These are phyloP conservation scores for Euphorbia celastroides DNA, from an alignment of 441 rosid species.

Conservation along the genomic window DNA sequence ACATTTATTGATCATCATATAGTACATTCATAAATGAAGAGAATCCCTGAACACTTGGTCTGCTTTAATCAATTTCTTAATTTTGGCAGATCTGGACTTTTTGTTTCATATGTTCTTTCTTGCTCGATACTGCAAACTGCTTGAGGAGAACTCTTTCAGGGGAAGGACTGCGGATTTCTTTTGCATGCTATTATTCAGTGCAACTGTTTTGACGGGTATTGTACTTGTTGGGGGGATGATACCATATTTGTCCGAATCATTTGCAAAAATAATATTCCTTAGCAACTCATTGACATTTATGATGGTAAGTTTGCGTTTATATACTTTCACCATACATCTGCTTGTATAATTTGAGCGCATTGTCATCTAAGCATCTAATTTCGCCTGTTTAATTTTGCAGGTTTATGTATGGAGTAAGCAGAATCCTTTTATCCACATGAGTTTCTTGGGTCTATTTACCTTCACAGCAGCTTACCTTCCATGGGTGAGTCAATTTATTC, in stretches of 20 bases:
- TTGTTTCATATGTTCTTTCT: constrained; percentile 99
- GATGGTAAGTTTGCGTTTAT: constrained; percentile 60
- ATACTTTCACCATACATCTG: constrained; percentile 13
- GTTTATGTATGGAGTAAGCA: constrained; percentile 99
- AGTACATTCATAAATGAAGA: constrained; percentile 1
- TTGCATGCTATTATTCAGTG: constrained; percentile 96
- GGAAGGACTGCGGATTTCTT: constrained; percentile 99
- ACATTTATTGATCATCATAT: neutral
- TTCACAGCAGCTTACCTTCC: constrained; percentile 97
- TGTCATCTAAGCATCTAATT: constrained; percentile 12
- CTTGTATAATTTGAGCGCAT: constrained; percentile 5
- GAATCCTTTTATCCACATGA: constrained; percentile 98
- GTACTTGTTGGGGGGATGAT: constrained; percentile 96
- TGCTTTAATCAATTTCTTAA: constrained; percentile 18
- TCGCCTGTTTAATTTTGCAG: constrained; percentile 31
- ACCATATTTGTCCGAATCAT: constrained; percentile 85
- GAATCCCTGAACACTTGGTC: neutral
- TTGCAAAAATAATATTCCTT: constrained; percentile 94
- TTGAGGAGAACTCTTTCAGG: constrained; percentile 98
- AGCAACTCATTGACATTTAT: constrained; percentile 98
- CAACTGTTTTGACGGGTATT: constrained; percentile 75
- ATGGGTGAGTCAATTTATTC: constrained; percentile 59
- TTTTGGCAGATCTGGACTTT: constrained; percentile 80
- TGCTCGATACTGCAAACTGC: constrained; percentile 98
- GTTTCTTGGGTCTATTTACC: constrained; percentile 94